Evolutionary conservation across 2,329 filamentous ascomycete species (phyloP).

Genomic region (Graphilbum sp.): DNA sequence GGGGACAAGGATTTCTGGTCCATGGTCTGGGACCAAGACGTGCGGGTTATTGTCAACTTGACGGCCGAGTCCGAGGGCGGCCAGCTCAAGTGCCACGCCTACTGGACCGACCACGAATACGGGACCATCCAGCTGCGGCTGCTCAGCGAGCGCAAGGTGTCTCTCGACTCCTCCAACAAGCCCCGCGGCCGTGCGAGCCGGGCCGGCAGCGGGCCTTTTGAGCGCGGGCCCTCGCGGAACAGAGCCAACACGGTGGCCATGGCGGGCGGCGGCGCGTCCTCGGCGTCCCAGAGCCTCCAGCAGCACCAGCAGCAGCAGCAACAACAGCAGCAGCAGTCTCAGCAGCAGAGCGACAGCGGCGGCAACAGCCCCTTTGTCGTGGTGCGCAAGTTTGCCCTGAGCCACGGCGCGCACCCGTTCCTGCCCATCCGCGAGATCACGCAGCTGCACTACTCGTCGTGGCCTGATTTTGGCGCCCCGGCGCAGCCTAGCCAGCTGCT

Average conservation of each 20-base stretch:
- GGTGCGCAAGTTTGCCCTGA: constrained; percentile 74
- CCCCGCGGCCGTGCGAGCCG: constrained; percentile 20
- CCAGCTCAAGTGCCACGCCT: constrained; percentile 86
- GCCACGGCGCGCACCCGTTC: constrained; percentile 63
- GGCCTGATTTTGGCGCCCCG: constrained; percentile 92
- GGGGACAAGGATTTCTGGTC: constrained; percentile 78
- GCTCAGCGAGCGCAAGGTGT: constrained; percentile 69
- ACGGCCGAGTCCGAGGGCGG: constrained; percentile 89
- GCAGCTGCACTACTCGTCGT: constrained; percentile 86
- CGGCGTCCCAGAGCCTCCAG: too few species aligned
- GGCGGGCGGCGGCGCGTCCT: constrained; percentile 19
- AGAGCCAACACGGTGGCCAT: constrained; percentile 38
- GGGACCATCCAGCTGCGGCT: constrained; percentile 59
- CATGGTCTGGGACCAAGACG: constrained; percentile 91
- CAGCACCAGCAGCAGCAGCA: constrained; percentile 2
- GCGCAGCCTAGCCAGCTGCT: constrained; percentile 78
- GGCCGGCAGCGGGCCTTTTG: background rate
- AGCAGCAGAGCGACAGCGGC: constrained; percentile 15
- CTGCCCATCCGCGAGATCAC: constrained; percentile 81
- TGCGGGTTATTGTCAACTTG: constrained; percentile 88
- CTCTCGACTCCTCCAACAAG: constrained; percentile 50
- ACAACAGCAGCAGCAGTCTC: constrained; percentile 12
- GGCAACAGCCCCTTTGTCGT: constrained; percentile 33
- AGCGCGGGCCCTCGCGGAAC: constrained; percentile 26
- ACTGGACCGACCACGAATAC: constrained; percentile 71